Percentiles rank a stretch among this genome's conserved stretches.
phyloP scores from a whole-genome alignment of 1,139 yeast species.

The Wickerhamomyces sp. region DNA sequence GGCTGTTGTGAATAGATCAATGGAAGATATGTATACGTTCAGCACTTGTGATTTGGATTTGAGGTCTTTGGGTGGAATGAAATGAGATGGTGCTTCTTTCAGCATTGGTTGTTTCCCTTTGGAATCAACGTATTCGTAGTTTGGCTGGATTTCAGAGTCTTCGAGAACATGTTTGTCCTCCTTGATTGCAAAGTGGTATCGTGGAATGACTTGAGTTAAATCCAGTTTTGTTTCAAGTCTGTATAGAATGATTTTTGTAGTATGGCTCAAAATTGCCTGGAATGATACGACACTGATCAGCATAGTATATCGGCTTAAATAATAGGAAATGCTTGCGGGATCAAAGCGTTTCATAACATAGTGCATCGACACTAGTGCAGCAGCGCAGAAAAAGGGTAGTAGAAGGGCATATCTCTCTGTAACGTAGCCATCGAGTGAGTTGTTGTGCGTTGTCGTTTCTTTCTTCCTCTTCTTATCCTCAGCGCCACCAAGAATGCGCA shows the following conservation, averaged over 20 bases:
- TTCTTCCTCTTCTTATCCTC: constrained; percentile 43
- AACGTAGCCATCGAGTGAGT: constrained; percentile 19
- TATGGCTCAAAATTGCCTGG: constrained; percentile 22
- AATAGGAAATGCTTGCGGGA: constrained; percentile 25
- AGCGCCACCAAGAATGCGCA: constrained; percentile 32
- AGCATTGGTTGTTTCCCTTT: constrained; percentile 17
- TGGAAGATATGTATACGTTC: constrained; percentile 33
- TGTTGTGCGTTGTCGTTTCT: not conserved
- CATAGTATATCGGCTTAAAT: constrained; percentile 31
- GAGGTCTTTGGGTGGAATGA: constrained; percentile 20
- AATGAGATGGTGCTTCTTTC: constrained; percentile 19
- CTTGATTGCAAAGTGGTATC: not conserved
- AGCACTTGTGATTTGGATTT: constrained; percentile 25
- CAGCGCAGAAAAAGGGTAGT: constrained; percentile 39
- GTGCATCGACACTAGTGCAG: constrained; percentile 32
- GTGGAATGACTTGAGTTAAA: constrained; percentile 12
- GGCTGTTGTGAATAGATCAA: constrained; percentile 28
- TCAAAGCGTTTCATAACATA: constrained; percentile 30
- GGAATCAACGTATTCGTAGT: not conserved
- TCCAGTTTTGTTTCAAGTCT: constrained; percentile 6
- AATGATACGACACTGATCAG: constrained; percentile 26
- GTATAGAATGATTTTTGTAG: constrained; percentile 6
- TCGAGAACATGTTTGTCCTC: constrained; percentile 1
- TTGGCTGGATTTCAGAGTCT: not conserved
- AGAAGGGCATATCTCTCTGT: constrained; percentile 29